Percentiles rank a stretch among this genome's conserved stretches.
phyloP scores from a whole-genome alignment of 306 rosid genomes.

The Quercus mongolica region DNA sequence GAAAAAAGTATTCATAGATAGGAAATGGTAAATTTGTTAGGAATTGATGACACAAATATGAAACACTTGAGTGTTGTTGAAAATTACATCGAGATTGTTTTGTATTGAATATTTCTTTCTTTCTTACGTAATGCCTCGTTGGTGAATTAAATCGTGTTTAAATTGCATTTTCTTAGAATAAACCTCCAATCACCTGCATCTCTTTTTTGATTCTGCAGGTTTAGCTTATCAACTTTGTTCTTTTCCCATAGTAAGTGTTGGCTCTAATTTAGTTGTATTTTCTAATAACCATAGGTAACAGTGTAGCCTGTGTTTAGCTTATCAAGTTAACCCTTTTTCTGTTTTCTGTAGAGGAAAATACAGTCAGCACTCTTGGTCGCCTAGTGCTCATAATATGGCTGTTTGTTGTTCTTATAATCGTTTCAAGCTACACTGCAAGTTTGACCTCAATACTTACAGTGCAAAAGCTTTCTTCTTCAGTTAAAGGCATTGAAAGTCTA shows the following conservation, averaged over 20 bases:
- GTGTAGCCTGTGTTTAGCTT: constrained; percentile 17
- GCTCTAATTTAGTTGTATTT: constrained; percentile 7
- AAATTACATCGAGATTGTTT: neutral
- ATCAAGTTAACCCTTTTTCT: neutral
- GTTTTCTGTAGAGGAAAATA: constrained; percentile 68
- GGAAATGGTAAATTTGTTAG: neutral
- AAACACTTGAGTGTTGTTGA: neutral
- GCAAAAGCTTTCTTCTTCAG: constrained; percentile 68
- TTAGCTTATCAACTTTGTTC: constrained; percentile 70
- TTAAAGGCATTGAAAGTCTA: constrained; percentile 79
- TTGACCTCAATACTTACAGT: constrained; percentile 97
- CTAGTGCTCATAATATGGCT: constrained; percentile 80
- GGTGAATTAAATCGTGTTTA: neutral
- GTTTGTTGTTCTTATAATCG: constrained; percentile 89
- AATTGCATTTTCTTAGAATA: neutral
- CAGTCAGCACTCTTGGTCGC: constrained; percentile 90
- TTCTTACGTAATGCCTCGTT: neutral
- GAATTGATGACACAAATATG: neutral
- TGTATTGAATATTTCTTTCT: neutral
- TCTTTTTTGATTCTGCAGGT: constrained; percentile 35
- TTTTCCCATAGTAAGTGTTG: constrained; percentile 75
- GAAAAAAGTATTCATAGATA: neutral
- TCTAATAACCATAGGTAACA: neutral
- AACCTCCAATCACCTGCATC: neutral
- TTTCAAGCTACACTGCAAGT: constrained; percentile 95